These are phyloP conservation scores for Diutina catenulata DNA, from an alignment of 1,139 yeast species.

Conservation along the genomic window DNA sequence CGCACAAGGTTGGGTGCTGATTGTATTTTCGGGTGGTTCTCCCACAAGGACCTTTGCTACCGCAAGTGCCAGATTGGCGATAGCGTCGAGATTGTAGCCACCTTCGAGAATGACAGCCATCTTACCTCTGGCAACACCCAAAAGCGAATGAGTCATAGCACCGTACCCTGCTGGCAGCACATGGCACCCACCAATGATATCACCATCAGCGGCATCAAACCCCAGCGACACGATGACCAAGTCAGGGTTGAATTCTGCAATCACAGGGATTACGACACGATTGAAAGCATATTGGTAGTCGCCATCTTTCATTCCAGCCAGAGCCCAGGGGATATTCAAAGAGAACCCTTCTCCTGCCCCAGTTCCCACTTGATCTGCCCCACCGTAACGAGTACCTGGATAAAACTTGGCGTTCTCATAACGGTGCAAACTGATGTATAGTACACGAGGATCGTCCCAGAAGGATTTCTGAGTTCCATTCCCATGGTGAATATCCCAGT, in stretches of 20 bases:
- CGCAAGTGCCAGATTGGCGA: conserved; percentile 81
- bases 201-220: conserved; percentile 98
- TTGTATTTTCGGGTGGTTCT: conserved; percentile 81
- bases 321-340: conserved; percentile 89
- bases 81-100: conserved; percentile 88
- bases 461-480: conserved; percentile 96
- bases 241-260: conserved; percentile 86
- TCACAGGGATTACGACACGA: conserved; percentile 79
- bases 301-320: conserved; percentile 90
- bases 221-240: conserved; percentile 89
- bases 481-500: conserved; percentile 98
- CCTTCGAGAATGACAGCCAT: conserved; percentile 90
- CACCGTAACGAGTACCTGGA: conserved; percentile 84
- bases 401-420: conserved; percentile 88
- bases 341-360: conserved; percentile 80
- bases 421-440: conserved; percentile 84
- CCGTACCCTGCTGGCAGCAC: conserved; percentile 95
- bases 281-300: conserved; percentile 91
- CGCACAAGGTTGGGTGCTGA: conserved; percentile 49
- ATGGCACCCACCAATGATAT: conserved; percentile 94
- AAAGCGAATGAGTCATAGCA: conserved; percentile 87
- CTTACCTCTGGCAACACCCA: conserved; percentile 79
- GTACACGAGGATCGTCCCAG: conserved; percentile 76
- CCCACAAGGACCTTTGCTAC: conserved; percentile 89
- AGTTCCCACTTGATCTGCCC: conserved; percentile 69